phyloP scores from a whole-genome alignment of 208 protist genomes.

The Leishmania amazonensis region DNA sequence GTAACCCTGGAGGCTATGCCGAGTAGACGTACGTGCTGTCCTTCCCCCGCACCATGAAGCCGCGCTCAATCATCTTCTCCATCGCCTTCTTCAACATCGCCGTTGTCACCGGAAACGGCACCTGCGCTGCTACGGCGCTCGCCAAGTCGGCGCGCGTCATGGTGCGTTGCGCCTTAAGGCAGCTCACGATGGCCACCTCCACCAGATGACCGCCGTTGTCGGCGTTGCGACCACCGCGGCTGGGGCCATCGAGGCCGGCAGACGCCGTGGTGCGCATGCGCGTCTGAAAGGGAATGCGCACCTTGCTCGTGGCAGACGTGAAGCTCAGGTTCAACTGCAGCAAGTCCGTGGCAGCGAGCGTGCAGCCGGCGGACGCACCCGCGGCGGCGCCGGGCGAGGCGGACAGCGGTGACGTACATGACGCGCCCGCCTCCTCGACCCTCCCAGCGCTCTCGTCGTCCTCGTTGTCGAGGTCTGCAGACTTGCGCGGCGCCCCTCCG shows the following conservation, averaged over 20 bases:
- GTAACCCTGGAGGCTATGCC: conserved; percentile 45
- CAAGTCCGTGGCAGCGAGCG: conserved; percentile 30
- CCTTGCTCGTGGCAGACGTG: conserved; percentile 28
- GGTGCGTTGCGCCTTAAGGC: conserved; percentile 90
- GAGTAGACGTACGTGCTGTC: conserved; percentile 88
- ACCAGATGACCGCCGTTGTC: conserved; percentile 84
- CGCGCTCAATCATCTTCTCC: conserved; percentile 94
- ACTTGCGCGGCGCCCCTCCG: background rate
- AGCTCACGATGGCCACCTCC: conserved; percentile 93
- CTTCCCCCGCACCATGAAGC: conserved; percentile 92
- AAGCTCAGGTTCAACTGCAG: conserved; percentile 53
- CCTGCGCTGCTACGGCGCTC: conserved; percentile 58
- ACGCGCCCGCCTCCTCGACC: background rate
- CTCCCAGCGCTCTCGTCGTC: conserved; percentile 4
- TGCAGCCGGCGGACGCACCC: background rate
- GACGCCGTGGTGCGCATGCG: conserved; percentile 13
- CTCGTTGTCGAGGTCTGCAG: background rate
- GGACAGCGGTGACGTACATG: background rate
- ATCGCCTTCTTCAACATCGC: conserved; percentile 93
- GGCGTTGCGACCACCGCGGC: conserved; percentile 25
- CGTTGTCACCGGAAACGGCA: conserved; percentile 89
- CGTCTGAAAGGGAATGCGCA: conserved; percentile 46
- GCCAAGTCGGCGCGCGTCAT: conserved; percentile 90
- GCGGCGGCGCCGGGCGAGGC: background rate
- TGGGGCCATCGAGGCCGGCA: conserved; percentile 17